These are phyloP conservation scores for Nicotiana sylvestris DNA, from an alignment of 257 asterid genomes.

Conservation along the genomic window DNA sequence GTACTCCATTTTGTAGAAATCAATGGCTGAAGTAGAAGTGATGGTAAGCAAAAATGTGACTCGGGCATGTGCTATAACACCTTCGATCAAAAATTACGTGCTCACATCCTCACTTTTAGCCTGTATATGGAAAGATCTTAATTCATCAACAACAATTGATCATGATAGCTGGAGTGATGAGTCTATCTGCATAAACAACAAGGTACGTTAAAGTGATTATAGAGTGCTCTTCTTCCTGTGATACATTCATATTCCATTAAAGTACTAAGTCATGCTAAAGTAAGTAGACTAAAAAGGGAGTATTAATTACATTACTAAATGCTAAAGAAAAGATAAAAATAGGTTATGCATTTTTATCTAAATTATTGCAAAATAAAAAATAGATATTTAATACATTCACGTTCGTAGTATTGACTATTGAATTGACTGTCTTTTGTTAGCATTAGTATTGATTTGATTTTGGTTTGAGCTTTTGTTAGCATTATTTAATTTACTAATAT, in stretches of 20 bases:
- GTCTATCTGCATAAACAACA: conserved; percentile 56
- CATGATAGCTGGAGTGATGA: conserved; percentile 86
- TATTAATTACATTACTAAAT: too few relatives aligned
- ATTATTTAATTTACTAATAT: too few relatives aligned
- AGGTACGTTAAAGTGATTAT: conserved; percentile 30
- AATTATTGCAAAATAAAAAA: too few relatives aligned
- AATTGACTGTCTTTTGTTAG: too few relatives aligned
- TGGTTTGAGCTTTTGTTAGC: too few relatives aligned
- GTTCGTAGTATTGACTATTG: too few relatives aligned
- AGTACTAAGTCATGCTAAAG: too few relatives aligned
- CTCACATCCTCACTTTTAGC: conserved; percentile 89
- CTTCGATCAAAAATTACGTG: conserved; percentile 60
- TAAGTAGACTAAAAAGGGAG: too few relatives aligned
- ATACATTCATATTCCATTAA: neutral
- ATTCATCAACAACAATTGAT: conserved; percentile 40
- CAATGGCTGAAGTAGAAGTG: conserved; percentile 72
- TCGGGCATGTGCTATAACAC: conserved; percentile 63
- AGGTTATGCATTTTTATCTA: too few relatives aligned
- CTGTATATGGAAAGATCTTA: conserved; percentile 61
- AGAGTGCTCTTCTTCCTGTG: neutral
- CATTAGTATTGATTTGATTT: too few relatives aligned
- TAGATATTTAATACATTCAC: too few relatives aligned
- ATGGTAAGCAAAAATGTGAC: conserved; percentile 56
- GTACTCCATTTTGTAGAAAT: conserved; percentile 41
- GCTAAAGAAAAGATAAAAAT: too few relatives aligned